phyloP scores from a whole-genome alignment of 2,329 filamentous ascomycete genomes.

The Neonectria faginata region DNA sequence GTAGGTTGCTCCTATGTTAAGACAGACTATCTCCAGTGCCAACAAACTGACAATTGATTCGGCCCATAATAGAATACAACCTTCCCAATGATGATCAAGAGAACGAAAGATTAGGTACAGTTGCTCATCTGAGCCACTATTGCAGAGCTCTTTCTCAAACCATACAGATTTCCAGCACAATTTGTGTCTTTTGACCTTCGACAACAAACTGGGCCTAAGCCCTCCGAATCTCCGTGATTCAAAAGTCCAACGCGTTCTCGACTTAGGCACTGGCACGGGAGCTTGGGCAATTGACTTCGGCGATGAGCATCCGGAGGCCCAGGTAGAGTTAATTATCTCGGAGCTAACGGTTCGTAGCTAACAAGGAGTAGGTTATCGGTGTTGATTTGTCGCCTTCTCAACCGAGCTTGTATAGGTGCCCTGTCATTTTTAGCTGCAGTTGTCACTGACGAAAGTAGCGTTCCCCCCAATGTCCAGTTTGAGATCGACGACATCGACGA shows the following conservation, averaged over 20 bases:
- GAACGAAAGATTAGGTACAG: slow-evolving; percentile 17
- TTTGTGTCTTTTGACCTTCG: slow-evolving; percentile 13
- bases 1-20: neutral
- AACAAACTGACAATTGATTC: neutral
- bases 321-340: neutral
- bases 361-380: slow-evolving; percentile 8
- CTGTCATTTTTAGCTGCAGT: neutral
- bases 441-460: neutral
- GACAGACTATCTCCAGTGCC: neutral
- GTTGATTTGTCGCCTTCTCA: slow-evolving; percentile 23
- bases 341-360: neutral
- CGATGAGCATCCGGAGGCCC: slow-evolving; percentile 9
- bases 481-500: slow-evolving; percentile 20
- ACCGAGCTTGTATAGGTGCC: slow-evolving; percentile 10
- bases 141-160: neutral
- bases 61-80: slow-evolving; percentile 2
- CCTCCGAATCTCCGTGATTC: slow-evolving; percentile 6
- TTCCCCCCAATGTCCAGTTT: slow-evolving; percentile 18
- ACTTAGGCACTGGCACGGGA: slow-evolving; percentile 13
- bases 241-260: slow-evolving; percentile 6
- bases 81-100: slow-evolving; percentile 21
- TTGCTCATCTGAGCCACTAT: neutral
- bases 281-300: slow-evolving; percentile 18
- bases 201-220: slow-evolving; percentile 6
- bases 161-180: slow-evolving; percentile 11